These are phyloP conservation scores for Heliocybe sulcata DNA, from an alignment of 1,284 basidiomycete species.

Conservation along the genomic window DNA sequence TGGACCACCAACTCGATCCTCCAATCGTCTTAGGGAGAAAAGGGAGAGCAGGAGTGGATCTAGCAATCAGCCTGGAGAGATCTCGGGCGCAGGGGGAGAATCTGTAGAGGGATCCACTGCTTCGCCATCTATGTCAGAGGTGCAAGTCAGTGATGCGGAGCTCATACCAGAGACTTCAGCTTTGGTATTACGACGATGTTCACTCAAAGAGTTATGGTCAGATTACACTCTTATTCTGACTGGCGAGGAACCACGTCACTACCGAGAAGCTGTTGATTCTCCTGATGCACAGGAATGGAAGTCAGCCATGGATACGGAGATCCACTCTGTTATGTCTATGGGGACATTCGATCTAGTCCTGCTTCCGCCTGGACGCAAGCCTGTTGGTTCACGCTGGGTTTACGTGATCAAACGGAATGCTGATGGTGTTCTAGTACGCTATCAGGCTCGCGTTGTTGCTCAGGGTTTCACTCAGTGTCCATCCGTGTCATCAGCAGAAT, in stretches of 20 bases:
- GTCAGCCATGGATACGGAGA: conserved; percentile 21
- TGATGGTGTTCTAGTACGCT: background rate
- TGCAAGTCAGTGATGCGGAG: background rate
- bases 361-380: too few species aligned
- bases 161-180: background rate
- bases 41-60: too few species aligned
- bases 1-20: too few species aligned
- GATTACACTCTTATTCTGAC: background rate
- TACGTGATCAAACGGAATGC: background rate
- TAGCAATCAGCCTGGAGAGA: too few species aligned
- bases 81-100: background rate
- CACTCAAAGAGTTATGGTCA: background rate
- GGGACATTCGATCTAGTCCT: background rate
- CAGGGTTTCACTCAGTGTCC: conserved; percentile 30
- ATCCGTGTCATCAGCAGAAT: conserved; percentile 21
- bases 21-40: too few species aligned
- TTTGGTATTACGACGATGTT: background rate
- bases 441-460: conserved; percentile 32
- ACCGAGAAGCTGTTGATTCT: conserved; percentile 2
- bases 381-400: background rate
- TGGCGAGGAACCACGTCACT: conserved; percentile 2
- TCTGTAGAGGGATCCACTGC: background rate
- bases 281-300: conserved; percentile 16
- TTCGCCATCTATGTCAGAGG: background rate
- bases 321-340: conserved; percentile 4